Percentiles rank a stretch among this genome's conserved stretches.
phyloP scores from a whole-genome alignment of 192 early-diverging fungal genomes.

The Coemansia furcata region DNA sequence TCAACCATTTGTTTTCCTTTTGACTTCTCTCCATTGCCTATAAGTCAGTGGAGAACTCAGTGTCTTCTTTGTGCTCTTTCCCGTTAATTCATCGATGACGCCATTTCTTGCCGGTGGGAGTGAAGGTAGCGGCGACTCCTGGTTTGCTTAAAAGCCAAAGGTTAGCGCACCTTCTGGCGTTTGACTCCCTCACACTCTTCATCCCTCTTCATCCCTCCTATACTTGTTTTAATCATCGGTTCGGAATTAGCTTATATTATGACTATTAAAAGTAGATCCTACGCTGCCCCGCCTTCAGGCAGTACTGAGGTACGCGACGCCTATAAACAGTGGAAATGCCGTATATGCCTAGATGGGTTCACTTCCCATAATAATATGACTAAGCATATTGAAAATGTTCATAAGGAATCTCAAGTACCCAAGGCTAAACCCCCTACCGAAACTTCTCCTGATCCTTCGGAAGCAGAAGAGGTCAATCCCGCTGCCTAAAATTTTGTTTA shows the following conservation, averaged over 20 bases:
- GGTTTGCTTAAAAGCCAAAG: neutral
- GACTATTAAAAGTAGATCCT: neutral
- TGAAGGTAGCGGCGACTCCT: neutral
- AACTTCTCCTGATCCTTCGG: too few species aligned
- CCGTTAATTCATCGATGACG: neutral
- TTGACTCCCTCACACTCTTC: neutral
- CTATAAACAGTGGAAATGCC: too few species aligned
- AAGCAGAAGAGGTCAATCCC: too few species aligned
- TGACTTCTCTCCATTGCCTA: neutral
- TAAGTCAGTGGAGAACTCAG: neutral
- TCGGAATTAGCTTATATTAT: neutral
- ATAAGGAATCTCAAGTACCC: neutral
- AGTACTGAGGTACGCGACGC: too few species aligned
- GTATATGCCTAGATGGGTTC: too few species aligned
- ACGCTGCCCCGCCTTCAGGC: neutral
- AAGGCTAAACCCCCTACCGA: too few species aligned
- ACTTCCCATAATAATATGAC: too few species aligned
- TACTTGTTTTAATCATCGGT: neutral
- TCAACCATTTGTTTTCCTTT: neutral
- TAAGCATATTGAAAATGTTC: too few species aligned
- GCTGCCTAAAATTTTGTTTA: too few species aligned
- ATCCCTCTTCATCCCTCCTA: neutral
- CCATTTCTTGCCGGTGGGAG: neutral
- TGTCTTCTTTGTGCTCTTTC: neutral
- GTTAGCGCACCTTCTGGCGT: neutral